Evolutionary conservation across 495 filamentous ascomycete species (phyloP).

Genomic region (Lepidopterella palustris): DNA sequence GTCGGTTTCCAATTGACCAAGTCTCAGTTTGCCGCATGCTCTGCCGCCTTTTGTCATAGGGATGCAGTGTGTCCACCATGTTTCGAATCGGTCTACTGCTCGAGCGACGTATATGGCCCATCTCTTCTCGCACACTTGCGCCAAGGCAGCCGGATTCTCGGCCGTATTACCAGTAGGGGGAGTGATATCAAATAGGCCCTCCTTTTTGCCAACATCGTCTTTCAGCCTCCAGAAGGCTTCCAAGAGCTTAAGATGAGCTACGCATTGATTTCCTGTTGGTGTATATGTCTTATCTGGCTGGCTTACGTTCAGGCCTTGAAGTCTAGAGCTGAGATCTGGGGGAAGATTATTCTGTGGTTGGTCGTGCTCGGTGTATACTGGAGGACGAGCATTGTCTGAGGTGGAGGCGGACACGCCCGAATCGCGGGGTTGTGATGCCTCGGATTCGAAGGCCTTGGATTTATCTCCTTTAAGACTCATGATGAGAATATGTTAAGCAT

Average conservation of each 20-base stretch:
- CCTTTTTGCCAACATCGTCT: conserved; percentile 34
- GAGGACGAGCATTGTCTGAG: background rate
- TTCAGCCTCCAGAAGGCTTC: conserved; percentile 60
- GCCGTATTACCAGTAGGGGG: conserved; percentile 45
- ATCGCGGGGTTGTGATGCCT: background rate
- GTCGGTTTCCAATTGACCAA: background rate
- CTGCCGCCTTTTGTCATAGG: background rate
- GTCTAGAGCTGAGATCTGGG: background rate
- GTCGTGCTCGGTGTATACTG: background rate
- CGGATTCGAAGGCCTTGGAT: background rate
- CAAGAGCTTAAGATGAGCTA: conserved; percentile 71
- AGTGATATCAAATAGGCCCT: conserved; percentile 40
- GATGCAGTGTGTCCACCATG: conserved; percentile 54
- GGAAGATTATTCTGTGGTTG: background rate
- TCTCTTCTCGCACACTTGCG: conserved; percentile 62
- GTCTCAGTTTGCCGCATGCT: background rate
- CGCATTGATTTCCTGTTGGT: conserved; percentile 42
- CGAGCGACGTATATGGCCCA: conserved; percentile 70
- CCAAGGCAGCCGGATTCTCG: conserved; percentile 11
- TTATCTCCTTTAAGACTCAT: background rate
- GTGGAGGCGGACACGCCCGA: background rate
- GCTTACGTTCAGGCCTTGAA: background rate
- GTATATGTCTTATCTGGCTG: background rate
- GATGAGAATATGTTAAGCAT: too few relatives aligned
- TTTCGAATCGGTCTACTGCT: conserved; percentile 64